These are phyloP conservation scores for Verticillium nubilum DNA, from an alignment of 2,329 filamentous ascomycete genomes.

Conservation along the genomic window DNA sequence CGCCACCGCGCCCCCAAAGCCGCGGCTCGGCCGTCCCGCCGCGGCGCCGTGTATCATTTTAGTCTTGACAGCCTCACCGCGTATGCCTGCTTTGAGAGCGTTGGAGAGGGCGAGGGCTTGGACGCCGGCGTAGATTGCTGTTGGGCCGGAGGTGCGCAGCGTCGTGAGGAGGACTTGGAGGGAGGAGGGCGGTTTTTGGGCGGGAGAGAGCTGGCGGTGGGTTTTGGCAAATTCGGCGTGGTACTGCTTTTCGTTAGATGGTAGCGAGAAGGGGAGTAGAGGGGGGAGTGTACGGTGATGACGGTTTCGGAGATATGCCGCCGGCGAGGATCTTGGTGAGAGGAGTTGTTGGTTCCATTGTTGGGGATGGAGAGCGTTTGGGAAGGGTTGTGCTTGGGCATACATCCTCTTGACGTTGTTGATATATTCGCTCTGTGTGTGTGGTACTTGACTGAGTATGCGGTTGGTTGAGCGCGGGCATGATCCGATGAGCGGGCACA, in stretches of 20 bases:
- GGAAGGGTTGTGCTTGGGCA: neutral
- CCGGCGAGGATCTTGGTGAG: conserved; percentile 6
- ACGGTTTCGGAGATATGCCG: conserved; percentile 6
- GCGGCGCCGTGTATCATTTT: conserved; percentile 4
- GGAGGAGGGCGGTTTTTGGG: neutral
- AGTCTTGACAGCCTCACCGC: conserved; percentile 4
- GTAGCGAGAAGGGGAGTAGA: neutral
- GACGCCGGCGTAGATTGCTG: conserved; percentile 1
- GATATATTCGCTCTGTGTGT: neutral
- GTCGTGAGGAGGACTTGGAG: conserved; percentile 1
- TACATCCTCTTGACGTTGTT: neutral
- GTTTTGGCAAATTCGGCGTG: conserved; percentile 5
- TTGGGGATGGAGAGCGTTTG: neutral
- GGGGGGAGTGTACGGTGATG: neutral
- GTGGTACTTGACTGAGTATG: neutral
- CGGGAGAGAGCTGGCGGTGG: neutral
- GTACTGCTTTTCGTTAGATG: neutral
- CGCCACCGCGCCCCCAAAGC: neutral
- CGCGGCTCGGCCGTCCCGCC: neutral
- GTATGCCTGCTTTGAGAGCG: conserved; percentile 1
- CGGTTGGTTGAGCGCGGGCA: too few relatives aligned
- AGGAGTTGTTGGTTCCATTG: conserved; percentile 3
- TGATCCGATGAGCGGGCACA: too few relatives aligned
- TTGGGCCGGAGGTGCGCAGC: neutral
- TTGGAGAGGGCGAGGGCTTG: conserved; percentile 1